Evolutionary conservation across 495 filamentous ascomycete genomes (phyloP).

Genomic region (Cladorrhinum samala): DNA sequence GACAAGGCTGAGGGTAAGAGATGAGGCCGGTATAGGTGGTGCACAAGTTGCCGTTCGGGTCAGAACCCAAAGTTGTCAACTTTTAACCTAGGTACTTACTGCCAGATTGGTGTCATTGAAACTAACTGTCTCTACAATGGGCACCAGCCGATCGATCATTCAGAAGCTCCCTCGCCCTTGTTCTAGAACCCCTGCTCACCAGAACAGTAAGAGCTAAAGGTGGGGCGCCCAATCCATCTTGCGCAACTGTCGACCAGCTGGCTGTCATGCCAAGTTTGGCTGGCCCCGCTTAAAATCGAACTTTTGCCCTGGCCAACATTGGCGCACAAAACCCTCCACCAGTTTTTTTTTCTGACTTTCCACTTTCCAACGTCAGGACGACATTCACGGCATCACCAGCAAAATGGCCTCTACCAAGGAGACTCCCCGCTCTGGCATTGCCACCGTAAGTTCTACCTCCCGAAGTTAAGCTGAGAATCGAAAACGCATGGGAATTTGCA

Average conservation of each 20-base stretch:
- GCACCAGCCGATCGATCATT: neutral
- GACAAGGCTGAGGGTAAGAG: too few relatives aligned
- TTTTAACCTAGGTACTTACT: too few relatives aligned
- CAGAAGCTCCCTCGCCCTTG: neutral
- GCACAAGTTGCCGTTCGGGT: too few relatives aligned
- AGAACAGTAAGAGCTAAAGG: too few relatives aligned
- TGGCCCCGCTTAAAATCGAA: slow-evolving; percentile 2
- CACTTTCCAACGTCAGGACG: slow-evolving; percentile 17
- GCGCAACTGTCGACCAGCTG: slow-evolving; percentile 5
- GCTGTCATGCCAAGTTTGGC: neutral
- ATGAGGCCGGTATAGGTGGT: too few relatives aligned
- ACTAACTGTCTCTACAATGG: neutral
- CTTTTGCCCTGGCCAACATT: slow-evolving; percentile 14
- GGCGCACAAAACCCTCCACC: slow-evolving; percentile 11
- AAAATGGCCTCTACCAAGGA: slow-evolving; percentile 21
- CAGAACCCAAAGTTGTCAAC: too few relatives aligned
- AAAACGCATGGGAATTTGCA: neutral
- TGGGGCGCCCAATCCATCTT: too few relatives aligned
- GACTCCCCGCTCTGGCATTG: slow-evolving; percentile 18
- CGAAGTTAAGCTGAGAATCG: neutral
- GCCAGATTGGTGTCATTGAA: neutral
- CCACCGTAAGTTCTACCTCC: slow-evolving; percentile 9
- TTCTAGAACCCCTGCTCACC: neutral
- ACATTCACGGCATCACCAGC: slow-evolving; percentile 17
- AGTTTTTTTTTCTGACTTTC: neutral